These are phyloP conservation scores for Panicum miliaceum DNA, from an alignment of 176 grass and related monocot species.

Conservation along the genomic window DNA sequence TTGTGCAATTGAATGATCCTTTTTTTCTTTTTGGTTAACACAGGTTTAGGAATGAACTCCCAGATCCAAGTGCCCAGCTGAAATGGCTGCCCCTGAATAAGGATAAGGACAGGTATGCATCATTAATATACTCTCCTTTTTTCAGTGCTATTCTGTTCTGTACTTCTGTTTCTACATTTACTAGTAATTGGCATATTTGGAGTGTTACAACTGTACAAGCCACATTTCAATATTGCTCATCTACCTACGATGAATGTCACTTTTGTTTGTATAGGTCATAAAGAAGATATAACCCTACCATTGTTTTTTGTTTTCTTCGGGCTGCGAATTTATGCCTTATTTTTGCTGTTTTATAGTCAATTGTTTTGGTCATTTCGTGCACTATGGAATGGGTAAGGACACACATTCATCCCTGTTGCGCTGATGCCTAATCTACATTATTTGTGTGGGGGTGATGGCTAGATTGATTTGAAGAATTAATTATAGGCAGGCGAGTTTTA, in stretches of 20 bases:
- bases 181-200: background rate
- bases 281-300: background rate
- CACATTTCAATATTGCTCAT: conserved; percentile 24
- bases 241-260: background rate
- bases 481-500: background rate
- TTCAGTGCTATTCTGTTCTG: conserved; percentile 16
- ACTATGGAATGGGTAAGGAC: conserved; percentile 10
- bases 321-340: background rate
- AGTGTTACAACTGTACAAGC: conserved; percentile 4
- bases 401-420: conserved; percentile 18
- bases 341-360: conserved; percentile 22
- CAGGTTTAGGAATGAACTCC: conserved; percentile 97
- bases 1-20: conserved; percentile 24
- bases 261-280: conserved; percentile 1
- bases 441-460: background rate
- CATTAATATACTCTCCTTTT: conserved; percentile 2
- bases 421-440: conserved; percentile 11
- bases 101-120: conserved; percentile 84
- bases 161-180: background rate
- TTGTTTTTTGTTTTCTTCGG: conserved; percentile 17
- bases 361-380: background rate
- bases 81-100: conserved; percentile 90
- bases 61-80: conserved; percentile 77
- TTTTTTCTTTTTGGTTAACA: conserved; percentile 33
- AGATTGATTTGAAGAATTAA: background rate